Base-by-base conservation (phyloP, 257 asterid species). In the Coffea eugenioides region DNA sequence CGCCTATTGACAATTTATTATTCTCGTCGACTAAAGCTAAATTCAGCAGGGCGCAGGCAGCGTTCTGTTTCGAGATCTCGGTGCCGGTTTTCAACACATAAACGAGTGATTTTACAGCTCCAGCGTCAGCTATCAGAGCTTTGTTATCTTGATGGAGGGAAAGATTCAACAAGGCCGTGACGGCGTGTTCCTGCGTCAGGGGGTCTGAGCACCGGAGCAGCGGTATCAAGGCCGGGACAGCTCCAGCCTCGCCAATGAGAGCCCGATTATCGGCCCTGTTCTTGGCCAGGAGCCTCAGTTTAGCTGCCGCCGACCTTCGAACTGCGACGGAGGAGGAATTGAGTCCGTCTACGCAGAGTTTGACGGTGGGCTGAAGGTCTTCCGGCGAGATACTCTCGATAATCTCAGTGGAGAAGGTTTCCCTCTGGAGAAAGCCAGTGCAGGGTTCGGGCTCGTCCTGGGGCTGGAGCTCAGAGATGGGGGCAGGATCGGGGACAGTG, bases 231-330 rank as follows among this genome's bases (percentile, higher is more conserved):
- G 96, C 93, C 1, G 97, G 90, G 3, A 95, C 86, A 0, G 99
- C 99, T 49, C 99, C 99, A 6, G 96, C 92, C 65, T 93, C 97
- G 0, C 98, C 97, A 1, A 94, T 94, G 71, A 94, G 86, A 9
- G 91, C 97, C 69, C 98, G 95, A 77, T 94, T 93, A 46, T 94
- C 98, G 6, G 98, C 89, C 69, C 98, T 89, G 71, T 94, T 89
- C 70, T 94, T 94, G 0, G 98, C 98, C 77, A 94, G 56, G 1
- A 93, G 85, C 52, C 98, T 84, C 25, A 94, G 79, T 34, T 93
- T 94, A 7, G 97, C 98, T 31, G 98, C 98, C 4, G 98, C 98
- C 10, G 97, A 93, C 70, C 97, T 86, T 77, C 88, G 90, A 73
- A 93, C 92, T 0, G 94, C 94, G 20, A 85, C 54, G 3, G 97